These are phyloP conservation scores for Populus nigra DNA, from an alignment of 345 rosid genomes.

Conservation along the genomic window DNA sequence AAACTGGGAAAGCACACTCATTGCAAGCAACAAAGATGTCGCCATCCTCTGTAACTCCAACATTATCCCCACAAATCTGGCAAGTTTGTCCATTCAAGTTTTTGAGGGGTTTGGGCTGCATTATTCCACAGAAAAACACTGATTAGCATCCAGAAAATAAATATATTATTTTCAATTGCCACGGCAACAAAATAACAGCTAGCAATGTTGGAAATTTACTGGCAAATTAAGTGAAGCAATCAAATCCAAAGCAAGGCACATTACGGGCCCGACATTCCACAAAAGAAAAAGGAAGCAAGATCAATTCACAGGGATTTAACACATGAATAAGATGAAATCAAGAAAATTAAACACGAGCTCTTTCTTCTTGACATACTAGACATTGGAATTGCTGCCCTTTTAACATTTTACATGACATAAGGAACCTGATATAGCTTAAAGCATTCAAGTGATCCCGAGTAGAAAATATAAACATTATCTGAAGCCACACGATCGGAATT, in stretches of 20 bases:
- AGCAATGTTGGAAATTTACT: background rate
- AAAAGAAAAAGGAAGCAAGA: background rate
- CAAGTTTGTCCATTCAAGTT: slow-evolving; percentile 71
- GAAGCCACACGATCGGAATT: background rate
- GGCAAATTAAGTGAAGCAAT: background rate
- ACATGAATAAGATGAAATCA: background rate
- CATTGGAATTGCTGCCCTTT: background rate
- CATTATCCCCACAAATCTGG: slow-evolving; percentile 94
- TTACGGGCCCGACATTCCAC: background rate
- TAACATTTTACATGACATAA: background rate
- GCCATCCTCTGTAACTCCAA: slow-evolving; percentile 56
- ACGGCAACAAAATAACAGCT: background rate
- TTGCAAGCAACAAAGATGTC: slow-evolving; percentile 95
- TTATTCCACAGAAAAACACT: slow-evolving; percentile 8
- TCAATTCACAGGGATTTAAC: background rate
- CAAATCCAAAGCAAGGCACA: slow-evolving; percentile 3
- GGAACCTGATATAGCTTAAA: background rate
- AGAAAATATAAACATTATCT: background rate
- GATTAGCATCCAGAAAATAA: slow-evolving; percentile 14
- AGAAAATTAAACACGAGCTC: background rate
- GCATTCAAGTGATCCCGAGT: background rate
- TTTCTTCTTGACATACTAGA: background rate
- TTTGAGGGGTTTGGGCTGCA: slow-evolving; percentile 89
- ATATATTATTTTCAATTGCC: background rate
- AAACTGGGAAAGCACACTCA: slow-evolving; percentile 99